These are phyloP conservation scores for Phaeophleospora eucalypticola DNA, from an alignment of 2,329 filamentous ascomycete species.

Conservation along the genomic window DNA sequence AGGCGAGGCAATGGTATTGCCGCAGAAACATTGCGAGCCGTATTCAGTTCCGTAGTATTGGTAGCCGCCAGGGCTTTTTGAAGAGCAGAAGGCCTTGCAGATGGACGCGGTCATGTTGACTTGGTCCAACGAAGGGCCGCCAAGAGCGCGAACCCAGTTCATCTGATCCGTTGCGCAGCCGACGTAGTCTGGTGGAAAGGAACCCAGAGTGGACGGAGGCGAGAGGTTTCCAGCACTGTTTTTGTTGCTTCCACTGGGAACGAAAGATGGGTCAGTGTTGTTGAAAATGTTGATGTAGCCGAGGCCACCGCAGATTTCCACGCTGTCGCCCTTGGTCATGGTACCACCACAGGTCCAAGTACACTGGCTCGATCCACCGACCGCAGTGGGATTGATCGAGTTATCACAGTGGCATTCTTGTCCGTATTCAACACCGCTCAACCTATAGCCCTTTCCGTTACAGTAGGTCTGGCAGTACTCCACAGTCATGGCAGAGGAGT, in stretches of 20 bases:
- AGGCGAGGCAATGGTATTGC: slow-evolving; percentile 15
- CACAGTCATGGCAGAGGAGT: slow-evolving; percentile 31
- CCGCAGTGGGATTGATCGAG: slow-evolving; percentile 27
- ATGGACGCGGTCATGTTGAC: slow-evolving; percentile 28
- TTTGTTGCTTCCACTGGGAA: slow-evolving; percentile 15
- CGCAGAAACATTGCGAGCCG: slow-evolving; percentile 32
- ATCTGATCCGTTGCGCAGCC: slow-evolving; percentile 29
- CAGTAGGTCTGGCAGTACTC: slow-evolving; percentile 34
- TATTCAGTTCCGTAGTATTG: slow-evolving; percentile 33
- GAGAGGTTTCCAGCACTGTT: slow-evolving; percentile 22
- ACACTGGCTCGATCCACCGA: slow-evolving; percentile 17
- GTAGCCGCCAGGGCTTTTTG: slow-evolving; percentile 17
- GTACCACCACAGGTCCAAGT: slow-evolving; percentile 29
- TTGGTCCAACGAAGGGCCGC: slow-evolving; percentile 10
- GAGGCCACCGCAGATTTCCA: slow-evolving; percentile 31
- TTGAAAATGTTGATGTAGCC: slow-evolving; percentile 32
- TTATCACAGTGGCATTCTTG: slow-evolving; percentile 35
- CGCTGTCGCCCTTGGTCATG: slow-evolving; percentile 22
- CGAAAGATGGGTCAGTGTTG: slow-evolving; percentile 30
- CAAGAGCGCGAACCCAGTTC: slow-evolving; percentile 21
- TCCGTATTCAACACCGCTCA: slow-evolving; percentile 32
- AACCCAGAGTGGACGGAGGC: slow-evolving; percentile 14
- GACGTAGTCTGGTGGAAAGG: slow-evolving; percentile 27
- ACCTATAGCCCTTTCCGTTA: slow-evolving; percentile 25
- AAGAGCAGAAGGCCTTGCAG: slow-evolving; percentile 28